Conservation (phyloP, 2,329 filamentous ascomycete genomes). For the Hymenoscyphus repandus region DNA sequence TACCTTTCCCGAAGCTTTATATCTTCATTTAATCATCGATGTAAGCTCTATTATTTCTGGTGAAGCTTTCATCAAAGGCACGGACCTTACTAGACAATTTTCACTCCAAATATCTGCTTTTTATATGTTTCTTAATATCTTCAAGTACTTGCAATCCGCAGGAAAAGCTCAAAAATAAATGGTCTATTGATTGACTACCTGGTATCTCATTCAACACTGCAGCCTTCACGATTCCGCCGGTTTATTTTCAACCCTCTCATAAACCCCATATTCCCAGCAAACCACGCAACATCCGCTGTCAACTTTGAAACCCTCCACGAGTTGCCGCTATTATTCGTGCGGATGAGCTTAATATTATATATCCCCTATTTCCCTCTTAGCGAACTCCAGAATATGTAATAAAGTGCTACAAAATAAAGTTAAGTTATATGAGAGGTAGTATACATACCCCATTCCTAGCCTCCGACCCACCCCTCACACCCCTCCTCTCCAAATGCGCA, state of each 20-base stretch:
- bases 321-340: constrained; percentile 1
- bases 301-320: constrained; percentile 4
- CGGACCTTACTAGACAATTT: no score
- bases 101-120: no score
- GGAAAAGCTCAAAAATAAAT: no score
- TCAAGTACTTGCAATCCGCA: no score
- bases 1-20: no score
- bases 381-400: background rate
- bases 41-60: no score
- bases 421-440: background rate
- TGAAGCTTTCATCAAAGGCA: no score
- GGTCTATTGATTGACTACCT: no score
- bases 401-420: background rate
- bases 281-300: constrained; percentile 4
- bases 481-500: background rate
- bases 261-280: constrained; percentile 2
- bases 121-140: no score
- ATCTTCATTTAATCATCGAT: no score
- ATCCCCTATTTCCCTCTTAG: background rate
- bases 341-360: constrained; percentile 2
- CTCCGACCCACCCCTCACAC: constrained; percentile 8
- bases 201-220: background rate
- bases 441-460: constrained; percentile 41
- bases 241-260: background rate
- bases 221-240: background rate